Evolutionary conservation across 2,329 filamentous ascomycete species (phyloP).

Genomic region (Botrytis squamosa): DNA sequence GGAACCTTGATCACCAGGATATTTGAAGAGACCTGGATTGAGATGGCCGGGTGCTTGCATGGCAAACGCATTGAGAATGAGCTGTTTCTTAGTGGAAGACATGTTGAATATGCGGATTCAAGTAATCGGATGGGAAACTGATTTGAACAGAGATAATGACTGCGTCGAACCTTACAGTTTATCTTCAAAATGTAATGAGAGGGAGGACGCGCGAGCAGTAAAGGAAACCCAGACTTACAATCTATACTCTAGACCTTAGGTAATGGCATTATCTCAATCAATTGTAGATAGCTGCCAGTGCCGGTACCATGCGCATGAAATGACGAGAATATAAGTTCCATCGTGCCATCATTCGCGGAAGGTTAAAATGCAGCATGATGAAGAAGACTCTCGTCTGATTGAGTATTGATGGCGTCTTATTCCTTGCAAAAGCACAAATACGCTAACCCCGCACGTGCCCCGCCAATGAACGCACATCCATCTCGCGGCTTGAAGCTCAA

Average conservation of each 20-base stretch:
- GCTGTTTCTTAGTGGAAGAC: slow-evolving; percentile 42
- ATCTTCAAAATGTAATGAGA: neutral
- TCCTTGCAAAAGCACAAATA: slow-evolving; percentile 19
- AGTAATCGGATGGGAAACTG: neutral
- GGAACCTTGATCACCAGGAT: slow-evolving; percentile 62
- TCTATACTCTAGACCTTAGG: neutral
- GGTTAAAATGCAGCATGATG: neutral
- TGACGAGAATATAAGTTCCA: slow-evolving; percentile 3
- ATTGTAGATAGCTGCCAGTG: neutral
- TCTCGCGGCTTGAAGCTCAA: neutral
- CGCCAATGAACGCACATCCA: neutral
- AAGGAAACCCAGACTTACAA: neutral
- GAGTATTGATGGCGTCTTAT: slow-evolving; percentile 29
- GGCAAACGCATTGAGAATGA: slow-evolving; percentile 52
- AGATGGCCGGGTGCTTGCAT: slow-evolving; percentile 52
- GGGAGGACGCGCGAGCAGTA: neutral
- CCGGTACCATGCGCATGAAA: slow-evolving; percentile 2
- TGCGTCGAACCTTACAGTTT: neutral
- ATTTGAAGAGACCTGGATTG: slow-evolving; percentile 59
- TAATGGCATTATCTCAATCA: neutral
- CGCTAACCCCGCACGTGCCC: slow-evolving; percentile 5
- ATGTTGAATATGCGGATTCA: slow-evolving; percentile 20
- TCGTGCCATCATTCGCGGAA: slow-evolving; percentile 6
- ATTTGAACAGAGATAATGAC: neutral
- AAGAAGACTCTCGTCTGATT: slow-evolving; percentile 23